Evolutionary conservation across 768 basidiomycete genomes (phyloP), one percentile per base, ranked within the genome.

Genomic region (Phlebiopsis flavidoalba): DNA sequence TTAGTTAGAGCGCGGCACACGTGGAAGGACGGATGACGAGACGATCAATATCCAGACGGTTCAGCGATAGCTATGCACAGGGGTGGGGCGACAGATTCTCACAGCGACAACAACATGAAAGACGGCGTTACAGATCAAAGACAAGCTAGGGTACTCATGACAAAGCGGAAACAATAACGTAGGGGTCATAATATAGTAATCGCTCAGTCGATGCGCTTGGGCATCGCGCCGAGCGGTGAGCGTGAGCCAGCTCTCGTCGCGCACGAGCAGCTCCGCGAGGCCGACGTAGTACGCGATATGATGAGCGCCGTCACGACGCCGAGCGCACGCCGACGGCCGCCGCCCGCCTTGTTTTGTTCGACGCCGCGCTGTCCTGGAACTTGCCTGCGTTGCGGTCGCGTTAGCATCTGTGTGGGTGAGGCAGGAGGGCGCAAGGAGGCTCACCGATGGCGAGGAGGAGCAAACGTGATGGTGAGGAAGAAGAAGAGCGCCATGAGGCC

Each of bases 401-500:
- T 63, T 47, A 62, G 57, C 54, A 47, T 46, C 31, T 14, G 11
- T 11, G 19, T 14, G 15, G 21, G 46, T 31, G n/a, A 10, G 26
- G 17, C 19, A 11, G 36, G 11, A 24, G 14, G 31, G 14, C n/a
- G n/a, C 12, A n/a, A 8, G 12, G 22, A 11, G 17, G 79, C 65
- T 71, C 66, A 64, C 79, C 78, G 11, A 72, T 63, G 5, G 74
- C 75, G 46, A 84, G 75, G 15, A 83, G 60, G 46, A 78, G n/a
- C 46, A 74, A 82, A 87, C 6, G 85, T 86, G 53, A 81, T 60
- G 31, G 73, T 75, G 21, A 87, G 78, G 78, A 74, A 82, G 71
- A 76, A 71, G 69, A 87, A 81, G 17, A 87, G 69, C 0, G 76
- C 69, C 15, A 79, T 70, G 19, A 86, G 73, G 37, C 77, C 78